A percentile compares a stretch with the other conserved stretches of the same genome.
phyloP scores from a whole-genome alignment of 2,329 filamentous ascomycete species.

The Colletotrichum sp. region DNA sequence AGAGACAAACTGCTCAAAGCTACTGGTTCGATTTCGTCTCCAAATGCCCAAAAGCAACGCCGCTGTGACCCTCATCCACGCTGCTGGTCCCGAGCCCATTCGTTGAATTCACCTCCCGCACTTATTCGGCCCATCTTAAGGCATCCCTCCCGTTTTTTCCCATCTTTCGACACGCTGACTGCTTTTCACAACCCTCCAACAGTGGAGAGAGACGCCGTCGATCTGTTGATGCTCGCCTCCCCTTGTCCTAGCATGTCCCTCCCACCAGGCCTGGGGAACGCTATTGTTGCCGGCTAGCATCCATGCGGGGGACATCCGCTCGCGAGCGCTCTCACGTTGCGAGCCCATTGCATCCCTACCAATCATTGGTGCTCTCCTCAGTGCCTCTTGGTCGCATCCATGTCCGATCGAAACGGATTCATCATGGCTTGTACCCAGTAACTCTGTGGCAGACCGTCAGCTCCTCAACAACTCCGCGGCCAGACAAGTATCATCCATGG shows the following conservation, averaged over 20 bases:
- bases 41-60: not conserved
- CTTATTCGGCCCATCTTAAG: slow-evolving; percentile 10
- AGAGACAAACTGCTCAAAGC: not conserved
- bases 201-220: slow-evolving; percentile 2
- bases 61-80: slow-evolving; percentile 4
- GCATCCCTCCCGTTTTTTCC: slow-evolving; percentile 1
- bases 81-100: slow-evolving; percentile 15
- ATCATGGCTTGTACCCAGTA: not conserved
- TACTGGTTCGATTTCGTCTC: slow-evolving; percentile 7
- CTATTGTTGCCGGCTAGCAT: slow-evolving; percentile 2
- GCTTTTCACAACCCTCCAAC: not conserved
- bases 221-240: slow-evolving; percentile 4
- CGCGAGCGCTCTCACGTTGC: not conserved
- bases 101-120: not conserved
- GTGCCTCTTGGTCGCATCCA: slow-evolving; percentile 11
- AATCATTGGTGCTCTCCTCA: not conserved
- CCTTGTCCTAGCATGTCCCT: slow-evolving; percentile 2
- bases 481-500: slow-evolving; percentile 14
- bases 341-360: not conserved
- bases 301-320: slow-evolving; percentile 19
- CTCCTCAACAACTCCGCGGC: slow-evolving; percentile 3
- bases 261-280: slow-evolving; percentile 9
- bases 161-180: not conserved
- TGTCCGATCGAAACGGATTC: slow-evolving; percentile 9
- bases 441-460: not conserved